Conservation (phyloP, 768 basidiomycete species). For the Trametes punicea region DNA sequence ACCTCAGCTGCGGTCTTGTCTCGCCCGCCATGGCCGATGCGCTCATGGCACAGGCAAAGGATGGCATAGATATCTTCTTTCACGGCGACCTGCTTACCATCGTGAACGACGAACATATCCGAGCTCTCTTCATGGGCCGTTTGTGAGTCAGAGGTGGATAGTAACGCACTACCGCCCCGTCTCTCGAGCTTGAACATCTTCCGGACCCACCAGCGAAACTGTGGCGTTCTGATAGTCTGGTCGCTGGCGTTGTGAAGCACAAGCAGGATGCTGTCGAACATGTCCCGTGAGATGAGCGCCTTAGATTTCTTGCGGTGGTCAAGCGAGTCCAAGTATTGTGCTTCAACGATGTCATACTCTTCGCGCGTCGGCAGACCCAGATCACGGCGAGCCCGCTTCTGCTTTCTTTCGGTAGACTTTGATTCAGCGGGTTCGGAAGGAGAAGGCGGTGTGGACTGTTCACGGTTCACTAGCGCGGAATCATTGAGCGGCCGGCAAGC, state of each 20-base stretch:
- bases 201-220: constrained; percentile 81
- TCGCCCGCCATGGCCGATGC: constrained; percentile 67
- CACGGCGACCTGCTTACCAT: constrained; percentile 70
- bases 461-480: neutral
- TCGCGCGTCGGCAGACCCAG: constrained; percentile 60
- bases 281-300: constrained; percentile 65
- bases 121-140: constrained; percentile 12
- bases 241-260: constrained; percentile 54
- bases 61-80: constrained; percentile 78
- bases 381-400: neutral
- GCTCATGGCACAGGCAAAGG: constrained; percentile 68
- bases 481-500: neutral
- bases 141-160: neutral
- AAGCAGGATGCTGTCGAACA: constrained; percentile 73
- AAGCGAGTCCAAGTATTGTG: constrained; percentile 55
- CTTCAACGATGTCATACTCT: constrained; percentile 58
- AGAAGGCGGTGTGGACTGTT: neutral
- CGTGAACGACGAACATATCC: constrained; percentile 58
- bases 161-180: neutral
- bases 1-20: constrained; percentile 73
- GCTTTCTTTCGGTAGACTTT: neutral
- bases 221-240: constrained; percentile 48
- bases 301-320: constrained; percentile 59
- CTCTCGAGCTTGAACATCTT: constrained; percentile 64
- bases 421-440: neutral